A percentile compares a stretch with the other conserved stretches of the same genome.
Evolutionary conservation across 495 filamentous ascomycete species (phyloP).

Genomic region (Pseudotulostoma volvatum): DNA sequence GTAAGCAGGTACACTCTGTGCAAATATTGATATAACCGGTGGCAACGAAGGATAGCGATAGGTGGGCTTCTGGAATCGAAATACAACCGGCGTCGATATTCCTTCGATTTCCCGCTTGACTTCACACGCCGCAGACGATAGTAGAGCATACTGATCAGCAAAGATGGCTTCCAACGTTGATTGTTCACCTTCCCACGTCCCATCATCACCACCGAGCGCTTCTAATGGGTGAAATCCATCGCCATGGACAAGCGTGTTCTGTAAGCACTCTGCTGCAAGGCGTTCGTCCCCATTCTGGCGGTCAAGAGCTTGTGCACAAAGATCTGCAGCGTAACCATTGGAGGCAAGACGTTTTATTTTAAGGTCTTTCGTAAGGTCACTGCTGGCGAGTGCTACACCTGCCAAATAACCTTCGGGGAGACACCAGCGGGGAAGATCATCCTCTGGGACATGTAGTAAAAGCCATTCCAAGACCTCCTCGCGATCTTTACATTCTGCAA

Average conservation of each 20-base stretch:
- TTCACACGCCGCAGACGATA: slow-evolving; percentile 43
- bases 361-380: slow-evolving; percentile 60
- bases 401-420: slow-evolving; percentile 80
- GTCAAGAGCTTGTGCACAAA: slow-evolving; percentile 62
- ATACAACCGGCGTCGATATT: slow-evolving; percentile 18
- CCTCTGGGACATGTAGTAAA: slow-evolving; percentile 88
- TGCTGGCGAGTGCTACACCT: slow-evolving; percentile 67
- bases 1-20: slow-evolving; percentile 64
- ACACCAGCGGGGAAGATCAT: slow-evolving; percentile 80
- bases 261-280: slow-evolving; percentile 62
- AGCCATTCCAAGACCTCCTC: slow-evolving; percentile 91
- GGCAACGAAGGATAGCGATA: slow-evolving; percentile 54
- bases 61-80: slow-evolving; percentile 37
- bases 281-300: slow-evolving; percentile 52
- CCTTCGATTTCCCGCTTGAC: slow-evolving; percentile 36
- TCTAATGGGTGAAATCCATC: slow-evolving; percentile 10
- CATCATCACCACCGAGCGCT: slow-evolving; percentile 2
- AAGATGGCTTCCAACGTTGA: slow-evolving; percentile 68
- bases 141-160: slow-evolving; percentile 39
- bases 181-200: slow-evolving; percentile 72
- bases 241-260: slow-evolving; percentile 42
- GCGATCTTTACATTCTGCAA: slow-evolving; percentile 71
- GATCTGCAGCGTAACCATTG: slow-evolving; percentile 68
- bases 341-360: slow-evolving; percentile 66
- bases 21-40: slow-evolving; percentile 54